Evolutionary conservation across 805 yeast genomes (phyloP), one percentile per base, ranked within the genome.

Genomic region (Monosporozyma aerobia): DNA sequence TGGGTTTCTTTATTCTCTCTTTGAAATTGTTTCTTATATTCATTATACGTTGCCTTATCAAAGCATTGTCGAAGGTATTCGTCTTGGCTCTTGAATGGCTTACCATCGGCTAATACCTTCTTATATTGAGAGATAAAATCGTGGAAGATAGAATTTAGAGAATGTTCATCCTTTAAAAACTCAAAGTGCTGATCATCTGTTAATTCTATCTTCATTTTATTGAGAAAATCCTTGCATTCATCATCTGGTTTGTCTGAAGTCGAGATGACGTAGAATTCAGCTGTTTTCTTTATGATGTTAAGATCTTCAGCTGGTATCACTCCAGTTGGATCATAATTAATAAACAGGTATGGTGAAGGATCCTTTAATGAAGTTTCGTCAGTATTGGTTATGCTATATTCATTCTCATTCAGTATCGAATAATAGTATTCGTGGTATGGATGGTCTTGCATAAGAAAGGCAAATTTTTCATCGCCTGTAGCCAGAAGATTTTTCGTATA

Each of bases 211-310:
- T 63, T 67, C 56, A 72, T 65, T 35, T 83, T 73, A 2, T 68
- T 63, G 2, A 67, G 62, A 22, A 78, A 64, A 52, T 78, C 77
- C 11, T 61, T 63, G 1, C 69, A 68, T 0, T 47, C 27, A 13
- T 10, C 11, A n/a, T 16, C 44, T 1, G 48, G 27, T 7, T 35
- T 48, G 10, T 37, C 44, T 6, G 8, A 8, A 11, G 41, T 19
- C 14, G 73, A 63, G 0, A 89, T 87, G 1, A 79, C 79, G 59
- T 23, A 49, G 43, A 77, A 81, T 51, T 80, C 74, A 0, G 97
- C 97, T 1, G 90, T 80, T 2, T 81, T 61, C 63, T 87, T 85
- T 44, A 92, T 76, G 10, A 85, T 73, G 29, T 84, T 85, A 29
- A 85, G 68, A 64, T 90, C 96, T 32, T 75, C 70, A 0, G 77